phyloP scores from a whole-genome alignment of 306 rosid genomes.

The Vicia faba region DNA sequence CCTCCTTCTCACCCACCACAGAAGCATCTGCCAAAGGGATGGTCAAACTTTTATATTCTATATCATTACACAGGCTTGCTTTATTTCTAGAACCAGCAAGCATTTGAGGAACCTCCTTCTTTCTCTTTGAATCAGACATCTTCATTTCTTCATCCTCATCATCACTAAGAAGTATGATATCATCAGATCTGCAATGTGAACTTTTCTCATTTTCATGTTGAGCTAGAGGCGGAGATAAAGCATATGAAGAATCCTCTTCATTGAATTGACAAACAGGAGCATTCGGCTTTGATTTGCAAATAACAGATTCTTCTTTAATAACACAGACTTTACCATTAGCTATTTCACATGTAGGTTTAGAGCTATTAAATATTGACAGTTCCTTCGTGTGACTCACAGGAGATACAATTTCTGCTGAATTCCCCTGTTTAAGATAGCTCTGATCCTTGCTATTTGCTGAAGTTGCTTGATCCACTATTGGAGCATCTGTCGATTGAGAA shows the following conservation, averaged over 20 bases:
- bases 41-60: slow-evolving; percentile 44
- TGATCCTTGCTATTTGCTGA: slow-evolving; percentile 41
- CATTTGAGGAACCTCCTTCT: slow-evolving; percentile 44
- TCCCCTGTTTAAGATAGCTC: slow-evolving; percentile 45
- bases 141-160: slow-evolving; percentile 69
- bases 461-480: slow-evolving; percentile 41
- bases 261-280: slow-evolving; percentile 53
- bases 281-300: slow-evolving; percentile 41
- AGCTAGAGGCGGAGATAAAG: slow-evolving; percentile 39
- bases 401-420: slow-evolving; percentile 41
- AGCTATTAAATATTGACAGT: slow-evolving; percentile 25
- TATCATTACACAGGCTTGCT: slow-evolving; percentile 44
- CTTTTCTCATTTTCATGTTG: slow-evolving; percentile 50
- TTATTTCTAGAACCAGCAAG: slow-evolving; percentile 48
- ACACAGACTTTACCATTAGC: slow-evolving; percentile 32
- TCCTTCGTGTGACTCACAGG: slow-evolving; percentile 37
- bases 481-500: slow-evolving; percentile 44
- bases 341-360: slow-evolving; percentile 39
- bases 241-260: slow-evolving; percentile 53
- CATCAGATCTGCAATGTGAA: slow-evolving; percentile 39
- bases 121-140: slow-evolving; percentile 45
- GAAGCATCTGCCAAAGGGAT: slow-evolving; percentile 55
- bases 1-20: slow-evolving; percentile 50
- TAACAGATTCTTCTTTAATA: slow-evolving; percentile 50
- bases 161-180: slow-evolving; percentile 77